Base-by-base conservation (phyloP, 768 basidiomycete genomes). In the Cystobasidium onofrii region DNA sequence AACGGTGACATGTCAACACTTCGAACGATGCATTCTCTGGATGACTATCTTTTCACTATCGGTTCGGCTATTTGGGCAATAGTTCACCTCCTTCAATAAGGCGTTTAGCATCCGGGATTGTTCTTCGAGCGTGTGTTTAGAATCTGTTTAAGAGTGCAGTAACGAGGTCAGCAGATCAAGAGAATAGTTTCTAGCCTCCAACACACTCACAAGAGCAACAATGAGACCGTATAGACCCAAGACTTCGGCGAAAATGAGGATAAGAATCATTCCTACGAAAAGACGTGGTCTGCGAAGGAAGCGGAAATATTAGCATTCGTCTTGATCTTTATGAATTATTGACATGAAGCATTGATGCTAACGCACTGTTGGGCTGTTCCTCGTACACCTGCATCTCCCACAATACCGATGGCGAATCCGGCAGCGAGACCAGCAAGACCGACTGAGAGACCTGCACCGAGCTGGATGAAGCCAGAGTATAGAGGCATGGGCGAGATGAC, bases 371-470 rank as follows among this genome's bases (percentile, higher is more conserved):
- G 95, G 57, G 94, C 95, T 66, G 94, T 96, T 74, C 95, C 96
- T 57, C 96, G 86, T 33, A 98, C 96, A 85, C 96, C 95, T 75
- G 95, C 94, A 81, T 99, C 96, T 80, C 96, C 96, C 73, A 98
- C 96, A 80, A 98, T 97, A 73, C 96, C 96, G 80, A 99, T 82
- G 9, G 96, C 96, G 77, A 97, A 95, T 63, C 96, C 96, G 75
- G 95, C 95, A 64, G 93, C 91, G 43, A 99, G 87, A 85, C 95
- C 95, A 52, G 94, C 91, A 64, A 92, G 88, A 78, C 92, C 92
- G 79, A 94, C 91, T 0, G 91, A 86, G 62, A 95, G 87, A 81
- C 93, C 93, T 52, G 92, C 93, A 80, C 92, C 93, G 74, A 96
- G 90, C 78, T 95, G 92, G 70, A 91, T 86, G 82, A 96, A 94